Evolutionary conservation across 345 rosid species (phyloP), one percentile per base, ranked within the genome.

Genomic region (Aquilaria sinensis): DNA sequence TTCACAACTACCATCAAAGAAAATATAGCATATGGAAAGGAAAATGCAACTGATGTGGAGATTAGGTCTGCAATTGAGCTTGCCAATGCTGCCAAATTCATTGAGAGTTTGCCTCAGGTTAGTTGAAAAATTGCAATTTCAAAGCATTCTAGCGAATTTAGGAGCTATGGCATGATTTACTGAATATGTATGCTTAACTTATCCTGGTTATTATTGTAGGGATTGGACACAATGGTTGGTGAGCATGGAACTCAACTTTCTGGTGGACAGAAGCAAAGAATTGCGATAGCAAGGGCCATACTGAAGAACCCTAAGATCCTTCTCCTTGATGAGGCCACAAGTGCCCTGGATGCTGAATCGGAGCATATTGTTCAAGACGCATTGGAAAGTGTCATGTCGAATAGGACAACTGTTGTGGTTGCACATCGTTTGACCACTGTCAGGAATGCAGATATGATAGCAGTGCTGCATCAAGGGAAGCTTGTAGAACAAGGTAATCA

Each of bases 361-460:
- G 88, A 83, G 64, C 67, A 69, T 7, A 70, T 75, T n/a, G 80
- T 83, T 51, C 88, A 83, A 55, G 83, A 74, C 3, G 86, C 86
- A 3, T 56, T 81, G 33, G 83, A 78, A 7, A 53, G 72, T 10
- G 68, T 74, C 13, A 74, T 79, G 76, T 62, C 65, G 65, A 61
- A 67, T 52, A 59, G 84, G 65, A 84, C 89, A 0, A 81, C 84
- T 2, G 72, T 84, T 2, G 71, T 84, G n/a, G 82, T 79, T 47
- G 86, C 86, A 29, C 84, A 84, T 59, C 67, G 86, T 56, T 56
- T 84, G 30, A 72, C 82, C 33, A 79, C 89, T 12, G 72, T 84
- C 51, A 81, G 67, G 64, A 76, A 75, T 23, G 84, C 85, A 4
- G 83, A 84, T 71, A 9, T 68, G 15, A 81, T 84, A 23, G 86